A percentile compares a stretch with the other conserved stretches of the same genome.
phyloP scores from a whole-genome alignment of 1,284 basidiomycete genomes.

The Sanghuangporus weigelae region DNA sequence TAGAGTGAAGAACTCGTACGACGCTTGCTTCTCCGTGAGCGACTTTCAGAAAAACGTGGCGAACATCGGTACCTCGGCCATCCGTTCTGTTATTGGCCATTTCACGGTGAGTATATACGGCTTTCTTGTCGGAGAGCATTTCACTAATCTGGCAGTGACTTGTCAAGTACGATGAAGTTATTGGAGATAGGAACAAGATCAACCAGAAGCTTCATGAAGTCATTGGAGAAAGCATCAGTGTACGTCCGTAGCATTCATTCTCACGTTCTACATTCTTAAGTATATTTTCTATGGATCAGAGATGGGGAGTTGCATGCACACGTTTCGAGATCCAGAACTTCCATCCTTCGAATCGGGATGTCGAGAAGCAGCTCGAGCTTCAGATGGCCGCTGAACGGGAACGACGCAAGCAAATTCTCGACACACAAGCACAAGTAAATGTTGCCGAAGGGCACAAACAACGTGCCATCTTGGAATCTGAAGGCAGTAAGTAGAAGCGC shows the following conservation, averaged over 20 bases:
- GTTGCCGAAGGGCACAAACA: constrained; percentile 52
- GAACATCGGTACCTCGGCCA: constrained; percentile 46
- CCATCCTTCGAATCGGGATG: constrained; percentile 46
- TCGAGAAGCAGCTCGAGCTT: constrained; percentile 47
- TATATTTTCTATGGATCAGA: constrained; percentile 24
- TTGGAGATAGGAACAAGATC: constrained; percentile 45
- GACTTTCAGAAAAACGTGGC: constrained; percentile 42
- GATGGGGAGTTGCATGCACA: constrained; percentile 51
- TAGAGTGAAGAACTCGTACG: constrained; percentile 43
- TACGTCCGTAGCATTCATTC: constrained; percentile 22
- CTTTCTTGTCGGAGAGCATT: background rate
- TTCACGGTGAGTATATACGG: constrained; percentile 29
- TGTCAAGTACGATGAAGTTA: constrained; percentile 32
- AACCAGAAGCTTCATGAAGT: constrained; percentile 41
- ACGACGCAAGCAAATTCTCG: constrained; percentile 47
- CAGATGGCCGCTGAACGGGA: constrained; percentile 54
- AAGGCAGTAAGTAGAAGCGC: constrained; percentile 29
- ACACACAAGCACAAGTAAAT: constrained; percentile 50
- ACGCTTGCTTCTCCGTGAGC: constrained; percentile 44
- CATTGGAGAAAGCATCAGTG: constrained; percentile 42
- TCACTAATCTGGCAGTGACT: background rate
- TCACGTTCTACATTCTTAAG: background rate
- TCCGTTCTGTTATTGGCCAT: constrained; percentile 43
- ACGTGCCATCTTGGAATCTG: constrained; percentile 45
- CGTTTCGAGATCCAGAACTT: constrained; percentile 50